Base-by-base conservation (phyloP, 2,329 filamentous ascomycete genomes). In the Sclerotinia subarctica region DNA sequence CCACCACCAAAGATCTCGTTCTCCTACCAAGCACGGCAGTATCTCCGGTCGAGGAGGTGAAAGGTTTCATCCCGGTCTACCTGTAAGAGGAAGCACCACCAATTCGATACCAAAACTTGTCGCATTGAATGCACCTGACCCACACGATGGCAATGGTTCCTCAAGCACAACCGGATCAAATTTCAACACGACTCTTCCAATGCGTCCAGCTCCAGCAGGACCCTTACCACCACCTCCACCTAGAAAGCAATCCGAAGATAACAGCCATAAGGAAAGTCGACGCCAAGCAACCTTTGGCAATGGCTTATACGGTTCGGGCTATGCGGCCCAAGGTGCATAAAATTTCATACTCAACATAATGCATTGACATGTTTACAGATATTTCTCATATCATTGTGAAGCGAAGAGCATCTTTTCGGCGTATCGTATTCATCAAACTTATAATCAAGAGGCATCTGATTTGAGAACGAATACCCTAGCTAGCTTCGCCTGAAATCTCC, bases 161-260 rank as follows among this genome's bases (percentile, higher is more conserved):
- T 66, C 80, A 66, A 83, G 82, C 72, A 80, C 81, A 54, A 82
- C 79, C 69, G 79, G 79, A 64, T 77, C 81, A 21, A 86, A 85
- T 3, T 89, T 90, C 29, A 73, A 71, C 3, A 74, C 73, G 29
- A 85, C 83, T 47, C 80, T 93, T 60, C 88, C 90, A 0, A 84
- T 90, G 68, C 85, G 90, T 58, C 83, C 85, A 56, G 84, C 84
- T 51, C 84, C 84, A 3, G 84, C 81, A 11, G 86, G 85, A 15
- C 82, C 85, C 11, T 80, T 89, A 62, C 84, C 88, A 60, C 84
- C 88, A 59, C 84, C 88, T 29, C 86, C 84, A n/a, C 86, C 84
- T 49, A 74, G 74, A 49, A 82, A 84, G 73, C 87, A 86, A 76
- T 82, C 84, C 72, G 69, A 84, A 82, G 32, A 63, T 21, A 73